Base-by-base conservation (phyloP, 108 stramenopile genomes). In the Epithemia pelagica region DNA sequence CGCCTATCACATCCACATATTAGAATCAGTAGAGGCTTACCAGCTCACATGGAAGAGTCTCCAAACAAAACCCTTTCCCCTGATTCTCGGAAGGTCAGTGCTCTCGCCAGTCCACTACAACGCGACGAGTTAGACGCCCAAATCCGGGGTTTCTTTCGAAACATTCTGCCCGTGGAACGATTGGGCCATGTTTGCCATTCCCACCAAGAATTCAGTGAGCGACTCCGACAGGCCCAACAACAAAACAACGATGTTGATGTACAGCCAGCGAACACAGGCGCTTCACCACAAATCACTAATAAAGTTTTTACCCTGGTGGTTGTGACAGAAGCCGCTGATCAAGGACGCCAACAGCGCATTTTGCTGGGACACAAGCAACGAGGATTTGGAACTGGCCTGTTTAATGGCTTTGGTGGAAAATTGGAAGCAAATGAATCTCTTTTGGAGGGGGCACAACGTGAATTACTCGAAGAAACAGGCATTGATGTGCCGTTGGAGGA, bases 331-430 rank as follows among this genome's bases (percentile, higher is more conserved):
- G 30, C 30, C 26, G 8, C 29, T 0, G n/a, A n/a, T n/a, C n/a
- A n/a, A n/a, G n/a, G n/a, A n/a, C n/a, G n/a, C n/a, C 27, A 54
- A 18, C 20, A 63, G 24, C 65, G 69, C 23, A 88, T 91, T 26
- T 63, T 91, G 26, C 60, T 91, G 54, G 90, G 87, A 2, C 62
- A 71, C 53, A 91, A 88, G 58, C 72, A 81, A 53, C 83, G 90
- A 24, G 90, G 90, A 10, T 86, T 88, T 55, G 90, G 87, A 52
- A 67, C 64, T 28, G 90, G 87, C 0, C 75, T 86, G 66, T 88
- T 81, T 65, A 88, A 78, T 68, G 79, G 81, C 30, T 88, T 91
- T 65, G 90, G 87, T 2, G 90, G 90, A 0, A 88, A 88, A 62
- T 68, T 88, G 10, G 18, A 52, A 21, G 30, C 27, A 30, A 70